Percentiles rank a stretch among this genome's conserved stretches.
These are phyloP conservation scores for Boletus edulis DNA, from an alignment of 768 basidiomycete genomes.

Conservation along the genomic window DNA sequence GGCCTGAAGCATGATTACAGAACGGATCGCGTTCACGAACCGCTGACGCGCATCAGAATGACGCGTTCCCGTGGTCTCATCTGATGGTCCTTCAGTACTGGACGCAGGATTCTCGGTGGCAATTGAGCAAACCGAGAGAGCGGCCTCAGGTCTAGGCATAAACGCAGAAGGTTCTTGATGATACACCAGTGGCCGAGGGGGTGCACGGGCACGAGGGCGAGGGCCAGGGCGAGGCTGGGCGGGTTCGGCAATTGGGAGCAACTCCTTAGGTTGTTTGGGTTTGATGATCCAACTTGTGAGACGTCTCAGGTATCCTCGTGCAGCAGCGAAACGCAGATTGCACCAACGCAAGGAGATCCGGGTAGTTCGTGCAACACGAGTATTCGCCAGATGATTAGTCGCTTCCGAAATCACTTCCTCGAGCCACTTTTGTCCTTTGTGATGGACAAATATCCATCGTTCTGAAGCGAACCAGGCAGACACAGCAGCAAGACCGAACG, in stretches of 20 bases:
- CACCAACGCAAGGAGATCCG: constrained; percentile 29
- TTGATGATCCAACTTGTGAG: constrained; percentile 26
- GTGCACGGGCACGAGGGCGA: constrained; percentile 9
- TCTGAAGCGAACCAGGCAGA: constrained; percentile 55
- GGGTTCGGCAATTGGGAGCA: constrained; percentile 23
- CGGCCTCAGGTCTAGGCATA: constrained; percentile 17
- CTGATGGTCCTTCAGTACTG: constrained; percentile 25
- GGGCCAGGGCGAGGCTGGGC: constrained; percentile 16
- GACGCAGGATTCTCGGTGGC: constrained; percentile 26
- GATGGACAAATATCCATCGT: constrained; percentile 45
- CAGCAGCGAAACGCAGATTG: constrained; percentile 14
- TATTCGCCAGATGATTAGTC: constrained; percentile 25
- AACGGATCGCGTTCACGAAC: constrained; percentile 43
- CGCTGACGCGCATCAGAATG: constrained; percentile 34
- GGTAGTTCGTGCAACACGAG: constrained; percentile 23
- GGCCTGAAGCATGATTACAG: constrained; percentile 44
- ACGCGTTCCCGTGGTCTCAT: constrained; percentile 25
- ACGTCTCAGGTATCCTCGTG: constrained; percentile 22
- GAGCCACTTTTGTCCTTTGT: constrained; percentile 52
- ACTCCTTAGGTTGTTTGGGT: constrained; percentile 18
- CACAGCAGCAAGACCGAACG: constrained; percentile 46
- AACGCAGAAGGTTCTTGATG: constrained; percentile 22
- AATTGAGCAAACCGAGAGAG: constrained; percentile 27
- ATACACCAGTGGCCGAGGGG: constrained; percentile 12
- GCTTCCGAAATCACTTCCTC: constrained; percentile 40